These are phyloP conservation scores for Penicillium concentricum DNA, from an alignment of 2,329 filamentous ascomycete genomes.

Conservation along the genomic window DNA sequence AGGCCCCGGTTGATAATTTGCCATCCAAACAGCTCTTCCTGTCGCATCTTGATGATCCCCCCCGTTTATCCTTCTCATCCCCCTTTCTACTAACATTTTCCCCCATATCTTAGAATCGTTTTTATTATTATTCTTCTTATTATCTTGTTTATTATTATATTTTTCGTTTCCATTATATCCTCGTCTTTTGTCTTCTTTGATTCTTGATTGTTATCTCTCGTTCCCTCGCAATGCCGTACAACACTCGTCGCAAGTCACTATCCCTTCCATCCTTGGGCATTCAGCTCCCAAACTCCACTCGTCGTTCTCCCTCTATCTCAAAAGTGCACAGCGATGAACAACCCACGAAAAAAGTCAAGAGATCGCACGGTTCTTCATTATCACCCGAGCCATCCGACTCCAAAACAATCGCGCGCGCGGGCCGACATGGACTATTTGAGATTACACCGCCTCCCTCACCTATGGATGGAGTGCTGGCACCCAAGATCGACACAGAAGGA, in stretches of 20 bases:
- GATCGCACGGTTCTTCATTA: slow-evolving; percentile 62
- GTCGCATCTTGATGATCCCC: slow-evolving; percentile 22
- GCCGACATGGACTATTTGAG: slow-evolving; percentile 57
- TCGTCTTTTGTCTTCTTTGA: slow-evolving; percentile 6
- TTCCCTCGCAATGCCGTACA: slow-evolving; percentile 72
- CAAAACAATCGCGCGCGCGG: slow-evolving; percentile 23
- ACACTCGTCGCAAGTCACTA: slow-evolving; percentile 93
- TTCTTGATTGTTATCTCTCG: slow-evolving; percentile 17
- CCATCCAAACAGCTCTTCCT: slow-evolving; percentile 16
- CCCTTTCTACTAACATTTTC: slow-evolving; percentile 12
- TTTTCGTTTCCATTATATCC: slow-evolving; percentile 4
- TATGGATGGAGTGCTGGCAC: slow-evolving; percentile 47
- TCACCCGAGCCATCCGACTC: slow-evolving; percentile 41
- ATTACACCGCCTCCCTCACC: slow-evolving; percentile 81
- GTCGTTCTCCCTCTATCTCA: slow-evolving; percentile 61
- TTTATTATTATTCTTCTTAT: slow-evolving; percentile 19
- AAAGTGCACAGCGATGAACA: slow-evolving; percentile 59
- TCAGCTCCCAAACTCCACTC: slow-evolving; percentile 65
- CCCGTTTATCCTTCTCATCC: slow-evolving; percentile 18
- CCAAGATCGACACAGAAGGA: slow-evolving; percentile 71
- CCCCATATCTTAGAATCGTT: slow-evolving; percentile 7
- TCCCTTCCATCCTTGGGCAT: slow-evolving; percentile 92
- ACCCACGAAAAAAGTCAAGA: slow-evolving; percentile 71
- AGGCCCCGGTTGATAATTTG: slow-evolving; percentile 16
- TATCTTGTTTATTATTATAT: slow-evolving; percentile 17